phyloP scores from a whole-genome alignment of 257 asterid genomes.

The Plantago elongata region DNA sequence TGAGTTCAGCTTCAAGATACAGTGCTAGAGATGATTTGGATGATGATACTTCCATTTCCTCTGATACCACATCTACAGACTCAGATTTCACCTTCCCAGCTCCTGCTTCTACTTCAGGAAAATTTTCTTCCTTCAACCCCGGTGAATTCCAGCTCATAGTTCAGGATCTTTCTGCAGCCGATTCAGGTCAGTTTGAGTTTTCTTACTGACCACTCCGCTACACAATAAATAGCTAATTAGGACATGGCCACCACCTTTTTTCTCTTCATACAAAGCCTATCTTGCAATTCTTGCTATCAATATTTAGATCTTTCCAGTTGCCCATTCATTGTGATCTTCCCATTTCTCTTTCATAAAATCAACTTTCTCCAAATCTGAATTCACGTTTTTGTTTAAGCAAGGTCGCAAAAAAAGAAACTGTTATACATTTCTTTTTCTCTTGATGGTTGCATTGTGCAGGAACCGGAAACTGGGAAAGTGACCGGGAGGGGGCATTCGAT shows the following conservation, averaged over 20 bases:
- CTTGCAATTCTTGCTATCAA: constrained; percentile 9
- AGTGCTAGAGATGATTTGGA: constrained; percentile 46
- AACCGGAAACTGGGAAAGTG: constrained; percentile 69
- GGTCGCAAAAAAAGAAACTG: constrained; percentile 26
- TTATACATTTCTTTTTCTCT: constrained; percentile 47
- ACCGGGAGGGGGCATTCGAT: constrained; percentile 92
- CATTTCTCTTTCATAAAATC: constrained; percentile 26
- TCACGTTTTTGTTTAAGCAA: constrained; percentile 28
- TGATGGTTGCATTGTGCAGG: constrained; percentile 92
- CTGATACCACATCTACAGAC: constrained; percentile 72
- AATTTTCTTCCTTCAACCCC: constrained; percentile 51
- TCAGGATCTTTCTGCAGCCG: constrained; percentile 89
- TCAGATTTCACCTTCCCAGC: constrained; percentile 93
- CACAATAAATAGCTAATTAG: constrained; percentile 27
- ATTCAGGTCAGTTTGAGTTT: constrained; percentile 81
- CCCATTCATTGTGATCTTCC: constrained; percentile 25
- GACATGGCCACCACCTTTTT: constrained; percentile 28
- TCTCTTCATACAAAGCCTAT: constrained; percentile 17
- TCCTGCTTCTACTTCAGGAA: constrained; percentile 65
- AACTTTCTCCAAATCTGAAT: constrained; percentile 27
- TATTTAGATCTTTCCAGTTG: constrained; percentile 17
- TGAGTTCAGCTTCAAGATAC: constrained; percentile 60
- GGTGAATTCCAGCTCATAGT: constrained; percentile 87
- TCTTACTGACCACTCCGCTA: constrained; percentile 28
- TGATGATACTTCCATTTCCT: constrained; percentile 44